phyloP scores from a whole-genome alignment of 2,329 filamentous ascomycete species.

The Fusarium vanettenii region DNA sequence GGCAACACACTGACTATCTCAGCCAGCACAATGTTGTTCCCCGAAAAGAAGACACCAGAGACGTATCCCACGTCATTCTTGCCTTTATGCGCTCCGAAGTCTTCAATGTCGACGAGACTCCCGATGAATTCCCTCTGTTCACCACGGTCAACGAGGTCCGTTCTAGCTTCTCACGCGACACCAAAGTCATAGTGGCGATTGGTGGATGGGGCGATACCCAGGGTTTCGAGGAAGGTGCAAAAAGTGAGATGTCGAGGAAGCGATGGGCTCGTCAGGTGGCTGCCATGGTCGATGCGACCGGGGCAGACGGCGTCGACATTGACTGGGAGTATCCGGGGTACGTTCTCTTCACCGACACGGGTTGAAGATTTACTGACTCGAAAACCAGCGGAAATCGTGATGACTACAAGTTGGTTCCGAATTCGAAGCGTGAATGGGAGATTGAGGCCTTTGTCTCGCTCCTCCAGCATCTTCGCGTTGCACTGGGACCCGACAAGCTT shows the following conservation, averaged over 20 bases:
- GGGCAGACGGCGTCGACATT: constrained; percentile 73
- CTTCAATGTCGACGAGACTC: constrained; percentile 59
- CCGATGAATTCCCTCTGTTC: constrained; percentile 62
- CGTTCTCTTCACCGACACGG: background rate
- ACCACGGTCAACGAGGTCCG: constrained; percentile 62
- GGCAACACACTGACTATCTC: constrained; percentile 34
- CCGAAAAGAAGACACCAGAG: constrained; percentile 47
- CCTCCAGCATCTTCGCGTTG: constrained; percentile 66
- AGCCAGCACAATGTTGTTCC: constrained; percentile 63
- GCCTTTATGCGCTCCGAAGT: constrained; percentile 66
- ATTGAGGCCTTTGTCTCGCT: constrained; percentile 73
- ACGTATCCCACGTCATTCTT: constrained; percentile 68
- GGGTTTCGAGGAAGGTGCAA: constrained; percentile 71
- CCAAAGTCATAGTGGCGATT: constrained; percentile 76
- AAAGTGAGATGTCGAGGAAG: constrained; percentile 61
- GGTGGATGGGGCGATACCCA: constrained; percentile 79
- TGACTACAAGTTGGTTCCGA: constrained; percentile 75
- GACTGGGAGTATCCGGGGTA: constrained; percentile 74
- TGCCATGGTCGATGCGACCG: constrained; percentile 69
- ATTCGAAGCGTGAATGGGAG: constrained; percentile 69
- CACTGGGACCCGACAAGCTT: constrained; percentile 66
- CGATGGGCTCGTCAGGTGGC: constrained; percentile 74
- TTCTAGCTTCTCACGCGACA: constrained; percentile 59
- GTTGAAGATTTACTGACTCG: background rate
- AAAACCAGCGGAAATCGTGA: constrained; percentile 71